Conservation (phyloP, 2,329 filamentous ascomycete species). For the Nothopassalora personata region DNA sequence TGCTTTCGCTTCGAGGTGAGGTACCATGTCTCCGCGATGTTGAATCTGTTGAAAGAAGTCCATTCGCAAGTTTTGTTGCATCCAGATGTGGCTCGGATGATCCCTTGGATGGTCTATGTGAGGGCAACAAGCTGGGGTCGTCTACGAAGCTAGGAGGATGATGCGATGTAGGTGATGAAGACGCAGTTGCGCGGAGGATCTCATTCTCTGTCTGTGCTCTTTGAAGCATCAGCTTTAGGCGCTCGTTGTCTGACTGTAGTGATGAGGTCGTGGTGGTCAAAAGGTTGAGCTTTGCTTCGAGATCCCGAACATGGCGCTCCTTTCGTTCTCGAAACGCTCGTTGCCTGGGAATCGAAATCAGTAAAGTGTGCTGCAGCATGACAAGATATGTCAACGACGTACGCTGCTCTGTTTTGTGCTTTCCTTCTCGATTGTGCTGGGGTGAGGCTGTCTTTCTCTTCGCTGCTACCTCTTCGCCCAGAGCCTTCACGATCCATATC, state of each 20-base stretch:
- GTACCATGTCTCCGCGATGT: slow-evolving; percentile 10
- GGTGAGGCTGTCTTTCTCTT: slow-evolving; percentile 44
- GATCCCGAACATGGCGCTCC: slow-evolving; percentile 86
- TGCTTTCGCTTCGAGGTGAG: slow-evolving; percentile 39
- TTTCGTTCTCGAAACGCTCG: slow-evolving; percentile 94
- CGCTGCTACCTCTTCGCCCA: slow-evolving; percentile 40
- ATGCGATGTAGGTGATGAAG: slow-evolving; percentile 41
- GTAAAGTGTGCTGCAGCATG: slow-evolving; percentile 2
- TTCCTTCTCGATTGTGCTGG: slow-evolving; percentile 55
- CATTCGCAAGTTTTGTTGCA: slow-evolving; percentile 15
- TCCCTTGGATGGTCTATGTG: slow-evolving; percentile 16
- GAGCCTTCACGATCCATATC: slow-evolving; percentile 32
- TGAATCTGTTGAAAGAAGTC: slow-evolving; percentile 17
- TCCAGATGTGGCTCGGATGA: slow-evolving; percentile 16
- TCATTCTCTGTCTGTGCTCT: slow-evolving; percentile 87
- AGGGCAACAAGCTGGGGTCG: slow-evolving; percentile 22
- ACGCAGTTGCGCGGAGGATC: slow-evolving; percentile 75
- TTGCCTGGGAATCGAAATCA: slow-evolving; percentile 56
- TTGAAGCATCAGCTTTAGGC: slow-evolving; percentile 75
- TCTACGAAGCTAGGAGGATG: slow-evolving; percentile 36
- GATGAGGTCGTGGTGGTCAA: slow-evolving; percentile 70
- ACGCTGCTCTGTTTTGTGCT: slow-evolving; percentile 69
- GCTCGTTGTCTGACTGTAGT: slow-evolving; percentile 77
- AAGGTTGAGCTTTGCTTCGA: slow-evolving; percentile 75
- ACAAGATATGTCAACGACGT: slow-evolving; percentile 35